Evolutionary conservation across 192 early-diverging fungal genomes (phyloP).

Genomic region (Allomyces arbusculus): DNA sequence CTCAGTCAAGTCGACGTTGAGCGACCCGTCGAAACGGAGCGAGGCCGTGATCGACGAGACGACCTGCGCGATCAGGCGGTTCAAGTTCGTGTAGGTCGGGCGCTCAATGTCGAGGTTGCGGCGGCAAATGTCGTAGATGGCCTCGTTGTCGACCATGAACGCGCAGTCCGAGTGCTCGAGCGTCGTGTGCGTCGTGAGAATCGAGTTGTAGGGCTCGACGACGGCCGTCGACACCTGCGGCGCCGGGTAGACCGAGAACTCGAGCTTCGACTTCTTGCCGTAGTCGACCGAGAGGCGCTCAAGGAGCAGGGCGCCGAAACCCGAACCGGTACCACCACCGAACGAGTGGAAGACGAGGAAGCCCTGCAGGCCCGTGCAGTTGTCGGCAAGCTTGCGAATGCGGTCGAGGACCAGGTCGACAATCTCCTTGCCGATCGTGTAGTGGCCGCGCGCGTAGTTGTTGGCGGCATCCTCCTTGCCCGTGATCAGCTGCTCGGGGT

Average conservation of each 20-base stretch:
- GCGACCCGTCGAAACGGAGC: conserved; percentile 92
- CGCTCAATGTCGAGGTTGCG: conserved; percentile 92
- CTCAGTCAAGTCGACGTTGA: conserved; percentile 97
- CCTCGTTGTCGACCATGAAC: conserved; percentile 99
- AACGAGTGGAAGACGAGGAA: conserved; percentile 99
- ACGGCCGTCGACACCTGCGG: conserved; percentile 92
- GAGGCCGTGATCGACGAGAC: conserved; percentile 99
- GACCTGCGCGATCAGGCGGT: conserved; percentile 94
- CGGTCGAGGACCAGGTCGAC: conserved; percentile 91
- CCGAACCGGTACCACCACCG: conserved; percentile 97
- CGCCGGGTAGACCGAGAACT: conserved; percentile 98
- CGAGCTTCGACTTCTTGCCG: conserved; percentile 99
- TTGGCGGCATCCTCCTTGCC: conserved; percentile 99
- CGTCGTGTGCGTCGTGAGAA: conserved; percentile 97
- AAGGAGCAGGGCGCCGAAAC: conserved; percentile 90
- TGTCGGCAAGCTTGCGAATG: conserved; percentile 92
- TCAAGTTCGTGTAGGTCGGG: conserved; percentile 92
- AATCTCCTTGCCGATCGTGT: conserved; percentile 98
- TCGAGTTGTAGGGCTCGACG: conserved; percentile 98
- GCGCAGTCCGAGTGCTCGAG: conserved; percentile 97
- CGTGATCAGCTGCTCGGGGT: conserved; percentile 94
- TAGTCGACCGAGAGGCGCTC: conserved; percentile 99
- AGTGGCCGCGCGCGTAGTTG: conserved; percentile 99
- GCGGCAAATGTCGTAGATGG: conserved; percentile 98
- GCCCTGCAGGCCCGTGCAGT: conserved; percentile 94